These are phyloP conservation scores for Grosmannia penicillata DNA, from an alignment of 2,329 filamentous ascomycete genomes.

Conservation along the genomic window DNA sequence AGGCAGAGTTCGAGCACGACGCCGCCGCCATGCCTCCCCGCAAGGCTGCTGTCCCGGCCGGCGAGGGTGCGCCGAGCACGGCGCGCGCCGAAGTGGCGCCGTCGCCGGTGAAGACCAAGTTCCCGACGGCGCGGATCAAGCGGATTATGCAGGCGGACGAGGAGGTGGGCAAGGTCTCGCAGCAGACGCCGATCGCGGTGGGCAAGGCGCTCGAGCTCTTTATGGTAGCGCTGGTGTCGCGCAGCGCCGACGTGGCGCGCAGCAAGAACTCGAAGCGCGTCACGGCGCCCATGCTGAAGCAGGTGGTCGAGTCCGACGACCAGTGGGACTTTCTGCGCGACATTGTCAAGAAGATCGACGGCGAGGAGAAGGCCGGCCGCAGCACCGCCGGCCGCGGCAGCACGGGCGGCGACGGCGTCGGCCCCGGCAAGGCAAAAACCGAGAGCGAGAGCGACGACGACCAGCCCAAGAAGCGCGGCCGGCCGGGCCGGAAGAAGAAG, in stretches of 20 bases:
- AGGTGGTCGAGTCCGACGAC: constrained; percentile 73
- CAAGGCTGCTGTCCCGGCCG: constrained; percentile 2
- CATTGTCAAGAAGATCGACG: constrained; percentile 70
- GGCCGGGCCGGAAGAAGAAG: constrained; percentile 34
- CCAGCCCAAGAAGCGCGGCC: constrained; percentile 11
- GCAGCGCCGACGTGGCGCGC: constrained; percentile 71
- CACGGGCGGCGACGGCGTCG: constrained; percentile 26
- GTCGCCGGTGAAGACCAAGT: constrained; percentile 82
- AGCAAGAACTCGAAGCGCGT: constrained; percentile 79
- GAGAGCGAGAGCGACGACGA: constrained; percentile 25
- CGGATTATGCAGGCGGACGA: constrained; percentile 99
- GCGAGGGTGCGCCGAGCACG: constrained; percentile 5
- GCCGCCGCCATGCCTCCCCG: constrained; percentile 9
- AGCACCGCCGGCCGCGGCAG: constrained; percentile 28
- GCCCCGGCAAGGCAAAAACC: too few relatives aligned
- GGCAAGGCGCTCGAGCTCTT: constrained; percentile 94
- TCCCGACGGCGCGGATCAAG: constrained; percentile 94
- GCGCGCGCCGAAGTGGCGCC: constrained; percentile 26
- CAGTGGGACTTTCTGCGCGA: constrained; percentile 90
- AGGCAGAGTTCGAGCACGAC: not conserved
- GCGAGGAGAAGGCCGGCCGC: constrained; percentile 31
- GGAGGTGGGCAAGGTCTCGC: constrained; percentile 94
- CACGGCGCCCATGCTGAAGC: constrained; percentile 80
- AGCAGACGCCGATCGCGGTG: constrained; percentile 92
- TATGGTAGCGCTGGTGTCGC: constrained; percentile 87